Percentiles rank a stretch among this genome's conserved stretches.
phyloP scores from a whole-genome alignment of 441 rosid species.

The Croton laevigatus region DNA sequence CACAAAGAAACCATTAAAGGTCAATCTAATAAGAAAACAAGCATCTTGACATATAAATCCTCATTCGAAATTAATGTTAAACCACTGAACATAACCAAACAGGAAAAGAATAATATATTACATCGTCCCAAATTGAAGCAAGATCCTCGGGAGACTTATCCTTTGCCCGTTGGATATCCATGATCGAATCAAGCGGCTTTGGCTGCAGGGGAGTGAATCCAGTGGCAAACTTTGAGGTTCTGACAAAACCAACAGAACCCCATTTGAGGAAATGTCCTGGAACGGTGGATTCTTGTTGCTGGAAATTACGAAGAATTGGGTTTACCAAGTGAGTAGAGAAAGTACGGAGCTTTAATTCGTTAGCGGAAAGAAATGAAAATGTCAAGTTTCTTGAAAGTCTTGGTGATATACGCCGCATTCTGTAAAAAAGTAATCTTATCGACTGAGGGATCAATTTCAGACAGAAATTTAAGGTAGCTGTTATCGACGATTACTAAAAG shows the following conservation, averaged over 20 bases:
- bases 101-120: slow-evolving; percentile 24
- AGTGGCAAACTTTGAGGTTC: slow-evolving; percentile 67
- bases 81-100: background rate
- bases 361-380: slow-evolving; percentile 20
- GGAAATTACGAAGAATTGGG: slow-evolving; percentile 20
- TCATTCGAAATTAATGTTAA: background rate
- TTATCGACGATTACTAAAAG: no score
- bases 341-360: slow-evolving; percentile 27
- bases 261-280: slow-evolving; percentile 50
- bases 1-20: background rate
- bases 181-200: slow-evolving; percentile 78
- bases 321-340: slow-evolving; percentile 31
- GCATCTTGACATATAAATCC: background rate
- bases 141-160: slow-evolving; percentile 66
- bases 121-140: slow-evolving; percentile 84
- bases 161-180: slow-evolving; percentile 71
- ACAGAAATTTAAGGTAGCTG: background rate
- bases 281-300: slow-evolving; percentile 32
- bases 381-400: slow-evolving; percentile 20
- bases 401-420: slow-evolving; percentile 40
- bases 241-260: slow-evolving; percentile 61
- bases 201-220: slow-evolving; percentile 79
- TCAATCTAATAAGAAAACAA: background rate
- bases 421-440: background rate
- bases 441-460: background rate